Conservation (phyloP, 306 rosid genomes). For the Cucumis hystrix region DNA sequence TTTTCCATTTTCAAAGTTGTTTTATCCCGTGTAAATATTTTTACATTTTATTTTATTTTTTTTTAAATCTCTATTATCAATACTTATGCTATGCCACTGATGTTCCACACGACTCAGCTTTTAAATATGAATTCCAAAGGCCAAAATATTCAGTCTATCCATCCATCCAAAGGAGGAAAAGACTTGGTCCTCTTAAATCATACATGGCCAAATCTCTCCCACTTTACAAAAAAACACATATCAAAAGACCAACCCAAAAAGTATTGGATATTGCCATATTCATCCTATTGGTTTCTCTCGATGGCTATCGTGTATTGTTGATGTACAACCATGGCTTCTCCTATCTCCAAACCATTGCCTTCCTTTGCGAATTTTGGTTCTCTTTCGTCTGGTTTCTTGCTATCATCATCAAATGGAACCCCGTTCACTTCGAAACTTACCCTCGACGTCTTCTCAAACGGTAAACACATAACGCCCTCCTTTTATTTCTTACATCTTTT, state of each 20-base stretch:
- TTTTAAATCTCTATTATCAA: no score
- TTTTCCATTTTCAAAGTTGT: no score
- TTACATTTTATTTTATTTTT: no score
- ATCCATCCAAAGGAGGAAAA: no score
- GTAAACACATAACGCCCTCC: not conserved
- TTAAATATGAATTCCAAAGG: no score
- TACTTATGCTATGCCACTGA: no score
- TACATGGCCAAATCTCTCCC: slow-evolving; percentile 6
- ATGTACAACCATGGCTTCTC: slow-evolving; percentile 14
- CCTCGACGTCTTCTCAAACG: slow-evolving; percentile 26
- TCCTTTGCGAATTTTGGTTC: slow-evolving; percentile 53
- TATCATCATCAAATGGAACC: slow-evolving; percentile 38
- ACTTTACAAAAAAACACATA: slow-evolving; percentile 16
- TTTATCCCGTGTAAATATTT: no score
- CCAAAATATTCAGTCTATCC: no score
- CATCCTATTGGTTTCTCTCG: slow-evolving; percentile 26
- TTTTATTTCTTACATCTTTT: not conserved
- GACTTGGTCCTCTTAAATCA: no score
- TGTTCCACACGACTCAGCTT: no score
- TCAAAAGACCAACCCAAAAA: slow-evolving; percentile 6
- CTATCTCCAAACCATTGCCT: slow-evolving; percentile 30
- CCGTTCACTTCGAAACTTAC: slow-evolving; percentile 22
- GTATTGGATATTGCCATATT: slow-evolving; percentile 15
- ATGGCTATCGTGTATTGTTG: slow-evolving; percentile 21
- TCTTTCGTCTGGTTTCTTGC: slow-evolving; percentile 23